These are phyloP conservation scores for Sclerotinia minor DNA, from an alignment of 2,329 filamentous ascomycete species.

Conservation along the genomic window DNA sequence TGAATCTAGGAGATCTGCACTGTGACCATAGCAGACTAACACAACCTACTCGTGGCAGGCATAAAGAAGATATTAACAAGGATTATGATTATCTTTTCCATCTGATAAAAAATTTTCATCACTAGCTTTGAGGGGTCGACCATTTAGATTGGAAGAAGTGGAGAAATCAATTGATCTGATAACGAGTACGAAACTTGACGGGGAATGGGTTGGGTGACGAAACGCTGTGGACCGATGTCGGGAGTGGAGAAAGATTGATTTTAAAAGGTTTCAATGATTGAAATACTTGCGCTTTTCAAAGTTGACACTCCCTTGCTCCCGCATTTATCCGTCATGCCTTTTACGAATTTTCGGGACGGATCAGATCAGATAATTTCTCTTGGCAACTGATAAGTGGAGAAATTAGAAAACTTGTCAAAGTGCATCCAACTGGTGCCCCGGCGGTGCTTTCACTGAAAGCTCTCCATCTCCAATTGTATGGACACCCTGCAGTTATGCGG, in stretches of 20 bases:
- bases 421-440: too few species aligned
- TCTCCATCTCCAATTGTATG: conserved; percentile 1
- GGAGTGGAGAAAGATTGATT: conserved; percentile 6
- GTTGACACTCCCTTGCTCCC: conserved; percentile 4
- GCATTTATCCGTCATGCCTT: conserved; percentile 6
- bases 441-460: background rate
- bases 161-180: conserved; percentile 14
- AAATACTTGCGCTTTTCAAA: background rate
- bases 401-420: background rate
- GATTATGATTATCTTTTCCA: conserved; percentile 26
- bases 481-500: background rate
- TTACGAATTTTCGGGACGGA: conserved; percentile 9
- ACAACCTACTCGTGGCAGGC: background rate
- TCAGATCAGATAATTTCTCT: conserved; percentile 26
- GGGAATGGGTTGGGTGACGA: background rate
- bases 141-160: background rate
- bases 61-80: background rate
- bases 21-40: background rate
- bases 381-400: conserved; percentile 13
- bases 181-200: conserved; percentile 10
- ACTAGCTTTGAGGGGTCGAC: background rate
- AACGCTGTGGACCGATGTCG: conserved; percentile 17
- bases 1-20: conserved; percentile 14
- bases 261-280: background rate
- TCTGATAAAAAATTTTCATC: conserved; percentile 25